Evolutionary conservation across 495 filamentous ascomycete species (phyloP).

Genomic region (Penicillium silybi): DNA sequence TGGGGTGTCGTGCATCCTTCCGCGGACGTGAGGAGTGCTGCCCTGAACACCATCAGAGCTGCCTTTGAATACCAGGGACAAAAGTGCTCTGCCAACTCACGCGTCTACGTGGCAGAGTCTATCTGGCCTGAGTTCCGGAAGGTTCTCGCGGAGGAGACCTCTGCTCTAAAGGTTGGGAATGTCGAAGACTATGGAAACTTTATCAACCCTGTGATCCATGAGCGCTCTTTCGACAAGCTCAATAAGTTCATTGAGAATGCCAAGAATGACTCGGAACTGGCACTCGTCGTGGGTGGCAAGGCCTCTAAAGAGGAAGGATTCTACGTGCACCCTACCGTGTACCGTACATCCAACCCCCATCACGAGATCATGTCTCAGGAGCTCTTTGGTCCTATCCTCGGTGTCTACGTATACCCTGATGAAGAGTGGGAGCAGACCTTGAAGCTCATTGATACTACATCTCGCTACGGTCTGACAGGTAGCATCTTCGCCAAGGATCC

Average conservation of each 20-base stretch:
- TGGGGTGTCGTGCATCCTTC: constrained; percentile 74
- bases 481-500: constrained; percentile 70
- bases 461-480: constrained; percentile 70
- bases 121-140: constrained; percentile 58
- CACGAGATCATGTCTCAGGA: constrained; percentile 67
- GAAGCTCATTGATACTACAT: constrained; percentile 52
- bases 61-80: constrained; percentile 88
- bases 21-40: constrained; percentile 71
- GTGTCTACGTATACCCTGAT: constrained; percentile 69
- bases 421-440: constrained; percentile 50
- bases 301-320: constrained; percentile 63
- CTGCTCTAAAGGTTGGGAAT: constrained; percentile 44
- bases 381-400: constrained; percentile 71
- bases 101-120: constrained; percentile 66
- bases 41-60: constrained; percentile 71
- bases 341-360: constrained; percentile 54
- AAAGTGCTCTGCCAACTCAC: constrained; percentile 79
- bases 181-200: constrained; percentile 61
- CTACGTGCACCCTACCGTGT: constrained; percentile 70
- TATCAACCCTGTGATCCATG: constrained; percentile 73
- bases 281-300: constrained; percentile 63
- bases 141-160: constrained; percentile 40
- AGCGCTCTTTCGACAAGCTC: constrained; percentile 64
- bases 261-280: constrained; percentile 57
- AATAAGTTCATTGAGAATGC: constrained; percentile 58